Base-by-base conservation (phyloP, 768 basidiomycete species). In the Chalciporus chontae region DNA sequence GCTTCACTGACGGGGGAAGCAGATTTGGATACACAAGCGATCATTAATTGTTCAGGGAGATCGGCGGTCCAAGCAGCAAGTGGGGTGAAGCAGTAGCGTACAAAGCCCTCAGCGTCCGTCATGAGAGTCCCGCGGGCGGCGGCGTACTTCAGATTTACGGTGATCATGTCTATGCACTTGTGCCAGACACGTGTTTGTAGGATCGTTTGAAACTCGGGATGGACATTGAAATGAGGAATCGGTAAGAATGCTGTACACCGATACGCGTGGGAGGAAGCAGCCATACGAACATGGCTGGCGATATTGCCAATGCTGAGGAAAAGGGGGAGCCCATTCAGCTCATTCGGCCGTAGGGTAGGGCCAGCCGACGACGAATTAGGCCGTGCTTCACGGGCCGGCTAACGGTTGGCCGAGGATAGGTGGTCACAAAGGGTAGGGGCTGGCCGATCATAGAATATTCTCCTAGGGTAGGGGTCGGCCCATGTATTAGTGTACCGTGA, bases 281-380 rank as follows among this genome's bases (percentile, higher is more conserved):
- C 66, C 47, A 59, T 64, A 7, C 62, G 55, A 42, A 66, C 53
- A 5, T 64, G 58, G 55, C 14, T 51, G 24, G 11, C 5, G 8
- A 73, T 61, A 44, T 73, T 73, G 10, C 64, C 67, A 5, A 70
- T 47, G 4, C 54, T 62, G 7, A 70, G 47, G 4, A 70, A 70
- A 43, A 0, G 68, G 70, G 39, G n/a, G n/a, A n/a, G n/a, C n/a
- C n/a, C n/a, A n/a, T n/a, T n/a, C n/a, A n/a, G n/a, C n/a, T n/a
- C n/a, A n/a, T n/a, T n/a, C n/a, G n/a, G n/a, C n/a, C n/a, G n/a
- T n/a, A n/a, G n/a, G n/a, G n/a, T n/a, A n/a, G n/a, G n/a, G n/a
- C n/a, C n/a, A n/a, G n/a, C n/a, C n/a, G n/a, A n/a, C n/a, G n/a
- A n/a, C n/a, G n/a, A n/a, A n/a, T n/a, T n/a, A n/a, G n/a, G n/a